A percentile compares a stretch with the other conserved stretches of the same genome.
Conservation (phyloP, 768 basidiomycete genomes). For the Boletus bicolor region DNA sequence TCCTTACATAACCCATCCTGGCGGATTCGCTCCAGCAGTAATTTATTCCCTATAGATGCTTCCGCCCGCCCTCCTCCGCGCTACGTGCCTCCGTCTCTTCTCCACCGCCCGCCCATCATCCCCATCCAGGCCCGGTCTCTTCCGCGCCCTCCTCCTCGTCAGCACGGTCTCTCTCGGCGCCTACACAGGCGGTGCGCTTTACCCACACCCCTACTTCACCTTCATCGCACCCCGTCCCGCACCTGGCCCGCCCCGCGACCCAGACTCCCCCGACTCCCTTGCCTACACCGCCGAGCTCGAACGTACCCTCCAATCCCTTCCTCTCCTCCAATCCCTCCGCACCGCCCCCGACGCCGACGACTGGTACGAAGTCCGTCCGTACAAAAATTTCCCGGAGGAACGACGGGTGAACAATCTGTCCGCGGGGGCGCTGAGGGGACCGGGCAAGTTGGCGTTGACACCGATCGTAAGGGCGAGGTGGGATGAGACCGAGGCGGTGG, state of each 20-base stretch:
- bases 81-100: constrained; percentile 16
- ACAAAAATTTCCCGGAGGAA: constrained; percentile 64
- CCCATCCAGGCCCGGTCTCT: neutral
- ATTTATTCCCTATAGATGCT: neutral
- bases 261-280: constrained; percentile 54
- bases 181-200: constrained; percentile 60
- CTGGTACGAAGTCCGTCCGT: constrained; percentile 82
- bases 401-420: constrained; percentile 80
- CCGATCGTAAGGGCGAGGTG: constrained; percentile 71
- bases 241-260: constrained; percentile 59
- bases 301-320: constrained; percentile 59
- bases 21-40: too few relatives aligned
- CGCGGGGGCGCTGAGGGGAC: constrained; percentile 81
- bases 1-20: constrained; percentile 8
- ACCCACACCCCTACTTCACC: constrained; percentile 62
- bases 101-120: constrained; percentile 6
- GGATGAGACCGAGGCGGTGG: constrained; percentile 72
- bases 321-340: constrained; percentile 53
- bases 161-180: constrained; percentile 25
- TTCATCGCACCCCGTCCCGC: constrained; percentile 76
- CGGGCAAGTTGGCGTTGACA: constrained; percentile 76
- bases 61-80: constrained; percentile 7
- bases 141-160: constrained; percentile 21
- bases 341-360: constrained; percentile 45
- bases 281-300: constrained; percentile 64